A percentile compares a stretch with the other conserved stretches of the same genome.
These are phyloP conservation scores for Dillenia suffruticosa DNA, from an alignment of 164 flowering plant genomes.

Conservation along the genomic window DNA sequence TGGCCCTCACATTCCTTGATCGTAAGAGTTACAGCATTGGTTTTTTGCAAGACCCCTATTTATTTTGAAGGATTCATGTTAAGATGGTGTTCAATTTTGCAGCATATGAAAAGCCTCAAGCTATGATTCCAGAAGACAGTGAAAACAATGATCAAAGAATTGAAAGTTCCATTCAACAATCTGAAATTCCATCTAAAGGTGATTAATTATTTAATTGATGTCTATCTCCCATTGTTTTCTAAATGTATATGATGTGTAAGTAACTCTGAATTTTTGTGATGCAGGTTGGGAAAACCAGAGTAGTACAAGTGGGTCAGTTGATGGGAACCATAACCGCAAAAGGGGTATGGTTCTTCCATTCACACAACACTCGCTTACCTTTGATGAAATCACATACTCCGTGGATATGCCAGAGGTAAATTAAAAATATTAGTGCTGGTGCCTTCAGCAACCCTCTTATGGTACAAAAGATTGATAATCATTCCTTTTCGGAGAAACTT, in stretches of 20 bases:
- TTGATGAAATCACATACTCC: slow-evolving; percentile 52
- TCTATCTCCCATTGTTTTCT: not conserved
- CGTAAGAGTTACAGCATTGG: slow-evolving; percentile 18
- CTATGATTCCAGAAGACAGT: slow-evolving; percentile 8
- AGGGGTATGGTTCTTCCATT: slow-evolving; percentile 78
- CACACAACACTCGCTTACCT: slow-evolving; percentile 50
- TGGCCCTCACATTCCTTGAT: slow-evolving; percentile 26
- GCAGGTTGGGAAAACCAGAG: slow-evolving; percentile 8
- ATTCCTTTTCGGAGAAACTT: no score
- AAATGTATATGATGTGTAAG: not conserved
- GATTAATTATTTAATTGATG: not conserved
- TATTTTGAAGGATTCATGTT: not conserved
- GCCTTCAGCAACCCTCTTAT: no score
- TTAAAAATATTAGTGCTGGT: no score
- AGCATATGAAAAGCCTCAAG: slow-evolving; percentile 24
- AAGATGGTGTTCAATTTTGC: not conserved
- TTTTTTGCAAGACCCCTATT: not conserved
- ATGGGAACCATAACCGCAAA: slow-evolving; percentile 19
- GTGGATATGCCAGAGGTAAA: slow-evolving; percentile 42
- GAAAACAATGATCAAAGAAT: slow-evolving; percentile 9
- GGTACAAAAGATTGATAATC: no score
- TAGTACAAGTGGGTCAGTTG: not conserved
- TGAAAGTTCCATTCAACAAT: slow-evolving; percentile 12
- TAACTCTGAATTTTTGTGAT: not conserved
- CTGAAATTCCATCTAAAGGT: slow-evolving; percentile 7